A percentile compares a stretch with the other conserved stretches of the same genome.
Conservation (phyloP, 2,329 filamentous ascomycete species). For the Pyricularia pennisetigena region DNA sequence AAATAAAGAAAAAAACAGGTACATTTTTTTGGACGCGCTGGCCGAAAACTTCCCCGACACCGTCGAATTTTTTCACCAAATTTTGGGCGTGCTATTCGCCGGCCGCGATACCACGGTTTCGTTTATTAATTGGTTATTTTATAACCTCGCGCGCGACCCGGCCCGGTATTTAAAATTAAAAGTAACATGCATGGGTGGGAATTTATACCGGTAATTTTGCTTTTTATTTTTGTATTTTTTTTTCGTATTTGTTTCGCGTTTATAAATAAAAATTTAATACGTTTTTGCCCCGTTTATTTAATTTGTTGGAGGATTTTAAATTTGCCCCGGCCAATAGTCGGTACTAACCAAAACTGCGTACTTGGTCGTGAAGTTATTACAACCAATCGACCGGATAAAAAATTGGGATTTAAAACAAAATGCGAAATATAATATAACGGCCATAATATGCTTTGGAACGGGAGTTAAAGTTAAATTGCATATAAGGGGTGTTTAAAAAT, state of each 20-base stretch:
- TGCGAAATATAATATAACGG: neutral
- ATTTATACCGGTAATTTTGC: neutral
- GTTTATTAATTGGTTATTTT: conserved; percentile 13
- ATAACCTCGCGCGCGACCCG: conserved; percentile 3
- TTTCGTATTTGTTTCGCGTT: neutral
- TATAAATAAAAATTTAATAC: too few species aligned
- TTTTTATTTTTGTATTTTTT: neutral
- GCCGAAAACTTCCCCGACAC: conserved; percentile 1
- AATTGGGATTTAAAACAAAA: neutral
- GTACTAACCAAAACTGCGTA: conserved; percentile 3
- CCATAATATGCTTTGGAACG: neutral
- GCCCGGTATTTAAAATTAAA: neutral
- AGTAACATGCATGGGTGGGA: neutral
- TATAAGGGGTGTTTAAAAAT: too few species aligned
- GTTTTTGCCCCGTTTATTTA: neutral
- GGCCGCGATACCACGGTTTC: conserved; percentile 16
- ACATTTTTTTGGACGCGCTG: conserved; percentile 2
- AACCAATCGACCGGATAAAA: neutral
- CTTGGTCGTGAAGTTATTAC: neutral
- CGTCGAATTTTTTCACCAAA: conserved; percentile 9
- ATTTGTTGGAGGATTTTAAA: conserved; percentile 6
- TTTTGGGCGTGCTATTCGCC: conserved; percentile 11
- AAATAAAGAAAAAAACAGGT: neutral
- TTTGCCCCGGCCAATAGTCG: conserved; percentile 6
- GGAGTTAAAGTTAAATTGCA: neutral